Evolutionary conservation across 345 rosid species (phyloP).

Genomic region (Eutrema japonicum): DNA sequence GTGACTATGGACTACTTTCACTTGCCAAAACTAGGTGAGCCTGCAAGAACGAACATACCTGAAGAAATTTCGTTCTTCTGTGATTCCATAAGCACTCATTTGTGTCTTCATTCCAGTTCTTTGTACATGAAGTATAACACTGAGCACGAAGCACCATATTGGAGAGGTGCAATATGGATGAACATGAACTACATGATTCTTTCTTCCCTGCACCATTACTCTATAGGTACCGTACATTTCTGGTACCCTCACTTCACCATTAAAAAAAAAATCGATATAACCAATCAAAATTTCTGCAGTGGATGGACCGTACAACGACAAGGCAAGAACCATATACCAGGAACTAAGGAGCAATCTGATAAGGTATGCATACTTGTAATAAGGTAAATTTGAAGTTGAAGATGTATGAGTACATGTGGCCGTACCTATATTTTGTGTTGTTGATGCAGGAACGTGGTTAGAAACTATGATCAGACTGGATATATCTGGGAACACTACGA

Average conservation of each 20-base stretch:
- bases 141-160: constrained; percentile 88
- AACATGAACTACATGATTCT: constrained; percentile 92
- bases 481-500: too few species aligned
- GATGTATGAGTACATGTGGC: constrained; percentile 6
- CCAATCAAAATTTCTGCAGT: constrained; percentile 48
- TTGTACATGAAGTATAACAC: constrained; percentile 90
- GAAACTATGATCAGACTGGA: too few species aligned
- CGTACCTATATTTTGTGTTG: too few species aligned
- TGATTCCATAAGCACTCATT: neutral
- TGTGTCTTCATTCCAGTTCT: constrained; percentile 52
- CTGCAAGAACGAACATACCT: constrained; percentile 9
- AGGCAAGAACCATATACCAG: constrained; percentile 61
- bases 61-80: neutral
- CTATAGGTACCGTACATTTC: constrained; percentile 66
- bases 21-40: constrained; percentile 86
- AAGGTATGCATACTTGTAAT: constrained; percentile 49
- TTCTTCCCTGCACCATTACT: constrained; percentile 80
- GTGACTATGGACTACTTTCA: constrained; percentile 87
- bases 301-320: constrained; percentile 72
- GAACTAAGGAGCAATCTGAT: constrained; percentile 75
- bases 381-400: constrained; percentile 5
- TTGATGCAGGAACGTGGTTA: too few species aligned
- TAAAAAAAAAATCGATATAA: neutral
- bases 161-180: constrained; percentile 98
- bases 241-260: neutral